These are phyloP conservation scores for Calycina herbarum DNA, from an alignment of 2,329 filamentous ascomycete species.

Conservation along the genomic window DNA sequence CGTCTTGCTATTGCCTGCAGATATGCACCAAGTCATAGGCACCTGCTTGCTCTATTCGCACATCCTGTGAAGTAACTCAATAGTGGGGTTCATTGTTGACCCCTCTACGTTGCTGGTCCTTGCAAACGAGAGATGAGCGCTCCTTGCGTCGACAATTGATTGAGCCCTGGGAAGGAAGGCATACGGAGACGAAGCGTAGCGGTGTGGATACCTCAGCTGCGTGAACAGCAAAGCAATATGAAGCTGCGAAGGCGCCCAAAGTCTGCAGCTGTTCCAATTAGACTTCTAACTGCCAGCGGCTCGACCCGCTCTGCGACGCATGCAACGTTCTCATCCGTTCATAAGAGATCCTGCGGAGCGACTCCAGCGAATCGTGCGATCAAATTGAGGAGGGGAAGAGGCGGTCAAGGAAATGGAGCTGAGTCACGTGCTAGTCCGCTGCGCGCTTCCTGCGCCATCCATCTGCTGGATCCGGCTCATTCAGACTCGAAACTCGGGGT, in stretches of 20 bases:
- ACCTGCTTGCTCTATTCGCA: constrained; percentile 22
- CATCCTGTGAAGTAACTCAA: constrained; percentile 2
- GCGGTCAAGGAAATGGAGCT: constrained; percentile 11
- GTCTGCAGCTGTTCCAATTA: constrained; percentile 6
- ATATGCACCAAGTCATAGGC: constrained; percentile 29
- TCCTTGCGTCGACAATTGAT: constrained; percentile 11
- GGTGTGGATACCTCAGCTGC: constrained; percentile 27
- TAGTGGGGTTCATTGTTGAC: constrained; percentile 24
- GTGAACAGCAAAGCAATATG: constrained; percentile 28
- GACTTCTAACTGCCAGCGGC: constrained; percentile 21
- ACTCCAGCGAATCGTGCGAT: constrained; percentile 18
- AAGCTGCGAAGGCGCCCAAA: constrained; percentile 2
- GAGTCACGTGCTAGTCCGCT: too few relatives aligned
- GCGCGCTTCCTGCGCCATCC: neutral
- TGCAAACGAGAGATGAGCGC: constrained; percentile 2
- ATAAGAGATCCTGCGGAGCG: constrained; percentile 18
- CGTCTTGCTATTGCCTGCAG: constrained; percentile 22
- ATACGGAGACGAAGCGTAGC: constrained; percentile 24
- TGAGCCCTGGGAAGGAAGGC: constrained; percentile 1
- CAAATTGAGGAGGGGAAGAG: constrained; percentile 13
- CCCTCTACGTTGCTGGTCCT: neutral
- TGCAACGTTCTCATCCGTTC: constrained; percentile 29
- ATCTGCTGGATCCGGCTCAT: neutral
- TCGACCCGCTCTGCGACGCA: constrained; percentile 31
- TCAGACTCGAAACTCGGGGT: neutral